Evolutionary conservation across 1,284 basidiomycete genomes (phyloP), one percentile per base, ranked within the genome.

Genomic region (Puccinia polysora): DNA sequence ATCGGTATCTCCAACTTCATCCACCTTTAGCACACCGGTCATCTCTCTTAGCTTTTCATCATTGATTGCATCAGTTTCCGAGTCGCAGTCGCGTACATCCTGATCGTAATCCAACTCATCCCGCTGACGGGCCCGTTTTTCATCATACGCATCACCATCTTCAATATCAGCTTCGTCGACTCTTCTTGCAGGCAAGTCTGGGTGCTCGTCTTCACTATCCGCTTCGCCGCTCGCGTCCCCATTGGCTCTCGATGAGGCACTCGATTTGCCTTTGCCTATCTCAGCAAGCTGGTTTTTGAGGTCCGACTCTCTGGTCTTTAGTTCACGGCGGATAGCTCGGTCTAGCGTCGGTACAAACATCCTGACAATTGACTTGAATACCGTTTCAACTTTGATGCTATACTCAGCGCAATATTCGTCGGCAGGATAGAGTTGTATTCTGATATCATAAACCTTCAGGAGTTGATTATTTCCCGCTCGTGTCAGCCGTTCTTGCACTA

Each of bases 391-490:
- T 40, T 85, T 84, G 52, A 94, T 85, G 76, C 89, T 88, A 81
- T 97, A 92, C 81, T 97, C 95, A 50, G 86, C 83, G 65, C 82
- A 80, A 80, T 95, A 97, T 79, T 98, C 94, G 50, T 86, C 84
- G 72, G 85, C 83, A 0, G 93, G 92, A 83, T 91, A 98, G 81
- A 99, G 90, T 73, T 85, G 83, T 76, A 98, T 85, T 49, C 88
- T 83, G 73, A 98, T 86, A 2, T 85, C 88, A 83, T 94, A 97
- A 58, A 87, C 85, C 75, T 91, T 91, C 74, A 86, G 85, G 52
- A 94, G 87, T 4, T 80, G 76, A 74, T 81, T 80, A 75, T 81
- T 81, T 32, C 80, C 80, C 76, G 89, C 87, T 62, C 85, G 83
- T 34, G 84, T 85, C 38, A 97, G 83, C 47, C 85, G 84, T 80